Conservation (phyloP, 106 monocot species). For the Acanthochlamys bracteata region DNA sequence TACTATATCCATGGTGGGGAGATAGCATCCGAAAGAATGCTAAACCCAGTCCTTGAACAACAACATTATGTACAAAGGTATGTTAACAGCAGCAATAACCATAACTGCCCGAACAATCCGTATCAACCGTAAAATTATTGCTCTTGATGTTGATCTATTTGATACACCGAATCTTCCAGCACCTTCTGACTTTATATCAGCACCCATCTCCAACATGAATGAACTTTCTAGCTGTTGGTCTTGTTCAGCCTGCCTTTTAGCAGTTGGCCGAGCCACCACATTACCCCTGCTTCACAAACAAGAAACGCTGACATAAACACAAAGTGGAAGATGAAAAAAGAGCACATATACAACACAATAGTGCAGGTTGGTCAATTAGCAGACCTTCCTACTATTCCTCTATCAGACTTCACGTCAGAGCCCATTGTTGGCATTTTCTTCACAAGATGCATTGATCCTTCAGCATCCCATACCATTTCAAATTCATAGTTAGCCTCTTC, state of each 20-base stretch:
- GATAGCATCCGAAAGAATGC: not conserved
- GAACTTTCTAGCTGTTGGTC: constrained; percentile 43
- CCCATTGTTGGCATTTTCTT: constrained; percentile 36
- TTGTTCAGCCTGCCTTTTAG: constrained; percentile 33
- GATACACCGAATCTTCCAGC: constrained; percentile 19
- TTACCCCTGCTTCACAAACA: constrained; percentile 36
- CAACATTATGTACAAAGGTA: constrained; percentile 90
- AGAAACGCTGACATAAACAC: not conserved
- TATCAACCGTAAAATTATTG: constrained; percentile 38
- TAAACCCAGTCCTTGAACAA: constrained; percentile 90
- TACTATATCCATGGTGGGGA: no score
- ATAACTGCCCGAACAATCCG: constrained; percentile 35
- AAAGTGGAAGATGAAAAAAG: not conserved
- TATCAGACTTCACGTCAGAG: constrained; percentile 24
- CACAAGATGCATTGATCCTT: constrained; percentile 91
- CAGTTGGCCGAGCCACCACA: constrained; percentile 44
- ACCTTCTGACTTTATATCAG: constrained; percentile 27
- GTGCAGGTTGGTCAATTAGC: not conserved
- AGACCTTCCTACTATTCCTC: constrained; percentile 49
- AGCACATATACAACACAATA: not conserved
- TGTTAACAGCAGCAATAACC: constrained; percentile 64
- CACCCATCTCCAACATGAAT: constrained; percentile 38
- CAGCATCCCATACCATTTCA: constrained; percentile 97
- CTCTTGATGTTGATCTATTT: constrained; percentile 36
- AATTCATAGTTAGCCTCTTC: constrained; percentile 84